These are phyloP conservation scores for Eimeria nieschulzi DNA, from an alignment of 169 alveolate species.

Conservation along the genomic window DNA sequence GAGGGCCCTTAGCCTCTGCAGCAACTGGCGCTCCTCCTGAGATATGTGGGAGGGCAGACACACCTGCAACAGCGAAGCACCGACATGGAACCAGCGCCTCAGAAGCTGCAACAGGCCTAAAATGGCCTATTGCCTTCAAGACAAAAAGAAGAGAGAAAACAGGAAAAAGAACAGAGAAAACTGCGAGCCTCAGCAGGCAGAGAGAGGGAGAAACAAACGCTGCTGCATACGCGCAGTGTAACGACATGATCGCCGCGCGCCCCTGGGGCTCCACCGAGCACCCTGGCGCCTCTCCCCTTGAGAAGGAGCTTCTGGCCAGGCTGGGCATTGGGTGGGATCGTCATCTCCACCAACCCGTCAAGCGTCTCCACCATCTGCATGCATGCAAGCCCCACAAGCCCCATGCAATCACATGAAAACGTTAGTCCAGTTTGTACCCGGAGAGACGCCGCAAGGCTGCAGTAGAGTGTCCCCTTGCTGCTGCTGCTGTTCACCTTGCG, in stretches of 20 bases:
- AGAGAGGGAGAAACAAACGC: too few relatives aligned
- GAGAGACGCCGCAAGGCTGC: too few relatives aligned
- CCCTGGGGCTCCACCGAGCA: not conserved
- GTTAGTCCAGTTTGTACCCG: too few relatives aligned
- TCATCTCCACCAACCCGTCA: slow-evolving; percentile 18
- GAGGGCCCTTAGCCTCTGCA: slow-evolving; percentile 25
- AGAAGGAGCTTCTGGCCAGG: slow-evolving; percentile 30
- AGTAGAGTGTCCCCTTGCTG: not conserved
- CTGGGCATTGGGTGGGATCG: slow-evolving; percentile 12
- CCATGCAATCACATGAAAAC: too few relatives aligned
- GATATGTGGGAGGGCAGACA: not conserved
- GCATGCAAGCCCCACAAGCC: too few relatives aligned
- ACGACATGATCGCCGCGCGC: slow-evolving; percentile 45
- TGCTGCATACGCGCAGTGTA: slow-evolving; percentile 20
- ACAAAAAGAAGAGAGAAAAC: not conserved
- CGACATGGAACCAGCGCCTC: not conserved
- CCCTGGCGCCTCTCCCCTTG: slow-evolving; percentile 44
- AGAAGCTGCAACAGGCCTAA: not conserved
- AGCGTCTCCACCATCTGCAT: slow-evolving; percentile 51
- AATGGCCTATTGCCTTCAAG: not conserved
- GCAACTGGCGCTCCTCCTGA: slow-evolving; percentile 28
- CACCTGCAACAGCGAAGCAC: slow-evolving; percentile 10
- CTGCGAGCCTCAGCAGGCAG: not conserved
- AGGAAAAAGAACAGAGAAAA: not conserved
- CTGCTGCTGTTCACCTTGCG: too few relatives aligned